Base-by-base conservation (phyloP, 768 basidiomycete species). In the Rhodocollybia butyracea region DNA sequence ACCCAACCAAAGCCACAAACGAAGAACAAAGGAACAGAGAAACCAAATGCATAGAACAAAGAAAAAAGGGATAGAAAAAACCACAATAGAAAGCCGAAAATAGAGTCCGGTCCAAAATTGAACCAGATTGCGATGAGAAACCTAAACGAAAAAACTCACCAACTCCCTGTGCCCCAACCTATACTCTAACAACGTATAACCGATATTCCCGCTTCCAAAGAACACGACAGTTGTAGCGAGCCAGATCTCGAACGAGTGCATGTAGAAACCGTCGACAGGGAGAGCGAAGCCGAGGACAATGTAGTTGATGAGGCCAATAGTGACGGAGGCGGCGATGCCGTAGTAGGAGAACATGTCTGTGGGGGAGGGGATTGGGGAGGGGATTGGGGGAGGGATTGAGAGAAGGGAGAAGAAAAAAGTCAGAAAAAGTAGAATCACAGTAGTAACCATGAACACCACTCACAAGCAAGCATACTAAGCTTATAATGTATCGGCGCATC, bases 401-500 rank as follows among this genome's bases (percentile, higher is more conserved):
- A n/a, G n/a, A n/a, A n/a, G n/a, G n/a, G n/a, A n/a, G n/a, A n/a
- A n/a, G n/a, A n/a, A n/a, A n/a, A n/a, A n/a, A n/a, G n/a, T n/a
- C n/a, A n/a, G n/a, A n/a, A n/a, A n/a, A n/a, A n/a, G n/a, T n/a
- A n/a, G n/a, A n/a, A n/a, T n/a, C n/a, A n/a, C n/a, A n/a, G n/a
- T n/a, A n/a, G n/a, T n/a, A n/a, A n/a, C n/a, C n/a, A n/a, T n/a
- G 17, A 8, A 36, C 10, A 36, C 21, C 13, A 72, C 79, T 57
- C 62, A 82, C 82, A 88, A 8, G 85, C 77, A 73, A 88, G 70
- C 84, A 87, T 88, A 55, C 81, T 84, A 64, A 91, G 76, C 76
- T 91, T 91, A 76, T 91, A 91, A 66, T 91, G 89, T 24, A 89
- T 72, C 1, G 89, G 89, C 10, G 88, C 87, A 12, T 66, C 71